These are phyloP conservation scores for Sclerotinia trifoliorum DNA, from an alignment of 2,329 filamentous ascomycete species.

Conservation along the genomic window DNA sequence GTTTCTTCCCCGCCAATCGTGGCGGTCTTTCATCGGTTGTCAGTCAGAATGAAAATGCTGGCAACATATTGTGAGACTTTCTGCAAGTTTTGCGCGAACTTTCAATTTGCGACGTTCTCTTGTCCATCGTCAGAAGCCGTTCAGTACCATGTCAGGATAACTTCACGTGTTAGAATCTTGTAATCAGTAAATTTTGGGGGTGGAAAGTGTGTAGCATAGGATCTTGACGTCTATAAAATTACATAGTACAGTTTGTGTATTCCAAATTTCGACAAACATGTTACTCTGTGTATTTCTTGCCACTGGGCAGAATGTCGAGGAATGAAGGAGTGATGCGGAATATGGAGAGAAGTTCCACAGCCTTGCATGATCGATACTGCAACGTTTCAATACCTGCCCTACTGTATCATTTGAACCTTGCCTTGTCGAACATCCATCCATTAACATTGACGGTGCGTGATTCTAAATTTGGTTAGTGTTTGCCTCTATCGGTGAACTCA, in stretches of 20 bases:
- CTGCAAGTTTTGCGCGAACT: no score
- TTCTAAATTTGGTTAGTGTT: neutral
- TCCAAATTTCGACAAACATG: neutral
- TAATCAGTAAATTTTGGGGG: neutral
- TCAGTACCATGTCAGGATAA: neutral
- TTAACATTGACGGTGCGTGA: neutral
- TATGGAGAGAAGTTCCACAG: neutral
- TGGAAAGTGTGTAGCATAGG: neutral
- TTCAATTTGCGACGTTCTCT: neutral
- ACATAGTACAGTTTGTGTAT: neutral
- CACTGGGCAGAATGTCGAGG: neutral
- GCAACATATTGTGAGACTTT: neutral
- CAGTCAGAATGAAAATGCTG: neutral
- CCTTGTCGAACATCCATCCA: neutral
- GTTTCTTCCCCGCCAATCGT: neutral
- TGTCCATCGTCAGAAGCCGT: neutral
- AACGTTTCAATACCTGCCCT: neutral
- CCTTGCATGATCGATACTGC: constrained; percentile 1
- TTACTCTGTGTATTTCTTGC: neutral
- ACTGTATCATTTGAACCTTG: neutral
- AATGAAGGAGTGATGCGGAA: neutral
- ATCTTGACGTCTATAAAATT: neutral
- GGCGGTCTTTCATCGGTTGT: neutral
- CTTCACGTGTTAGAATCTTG: neutral
- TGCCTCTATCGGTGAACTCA: constrained; percentile 8